Percentiles rank a stretch among this genome's conserved stretches.
Evolutionary conservation across 2,329 filamentous ascomycete genomes (phyloP).

Genomic region (Penicillium janthinellum): DNA sequence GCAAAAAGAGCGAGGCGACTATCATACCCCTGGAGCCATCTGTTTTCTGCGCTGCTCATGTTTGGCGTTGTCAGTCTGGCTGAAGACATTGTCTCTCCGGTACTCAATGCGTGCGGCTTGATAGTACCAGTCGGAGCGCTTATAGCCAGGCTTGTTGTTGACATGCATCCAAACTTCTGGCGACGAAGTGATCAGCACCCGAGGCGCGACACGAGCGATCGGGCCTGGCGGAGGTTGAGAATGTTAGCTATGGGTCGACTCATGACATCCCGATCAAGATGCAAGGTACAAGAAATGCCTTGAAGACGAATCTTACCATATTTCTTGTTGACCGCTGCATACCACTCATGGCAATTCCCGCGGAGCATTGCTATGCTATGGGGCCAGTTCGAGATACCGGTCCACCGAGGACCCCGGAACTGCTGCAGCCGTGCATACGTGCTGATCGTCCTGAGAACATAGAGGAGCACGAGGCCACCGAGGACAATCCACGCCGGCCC

Average conservation of each 20-base stretch:
- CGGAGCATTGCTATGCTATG: constrained; percentile 21
- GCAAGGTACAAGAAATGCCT: not conserved
- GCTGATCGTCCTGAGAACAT: constrained; percentile 6
- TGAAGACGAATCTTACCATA: constrained; percentile 13
- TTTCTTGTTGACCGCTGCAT: constrained; percentile 21
- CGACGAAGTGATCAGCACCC: constrained; percentile 20
- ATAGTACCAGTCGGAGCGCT: constrained; percentile 24
- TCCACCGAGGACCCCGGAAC: constrained; percentile 15
- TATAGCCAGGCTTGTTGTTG: constrained; percentile 23
- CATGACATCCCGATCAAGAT: not conserved
- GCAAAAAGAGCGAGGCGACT: not conserved
- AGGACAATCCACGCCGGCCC: constrained; percentile 1
- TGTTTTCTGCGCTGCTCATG: constrained; percentile 22
- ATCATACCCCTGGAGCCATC: constrained; percentile 24
- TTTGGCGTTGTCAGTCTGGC: constrained; percentile 20
- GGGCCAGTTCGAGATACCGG: constrained; percentile 21
- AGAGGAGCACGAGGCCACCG: constrained; percentile 13
- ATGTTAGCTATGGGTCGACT: not conserved
- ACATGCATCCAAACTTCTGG: constrained; percentile 24
- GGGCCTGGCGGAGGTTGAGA: constrained; percentile 10
- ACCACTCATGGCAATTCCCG: constrained; percentile 23
- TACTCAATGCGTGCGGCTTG: constrained; percentile 19
- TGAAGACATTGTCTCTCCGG: constrained; percentile 22
- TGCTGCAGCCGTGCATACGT: constrained; percentile 13
- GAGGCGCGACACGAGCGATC: constrained; percentile 20